phyloP scores from a whole-genome alignment of 1,284 basidiomycete genomes.

The Exobasidium cylindrosporum region DNA sequence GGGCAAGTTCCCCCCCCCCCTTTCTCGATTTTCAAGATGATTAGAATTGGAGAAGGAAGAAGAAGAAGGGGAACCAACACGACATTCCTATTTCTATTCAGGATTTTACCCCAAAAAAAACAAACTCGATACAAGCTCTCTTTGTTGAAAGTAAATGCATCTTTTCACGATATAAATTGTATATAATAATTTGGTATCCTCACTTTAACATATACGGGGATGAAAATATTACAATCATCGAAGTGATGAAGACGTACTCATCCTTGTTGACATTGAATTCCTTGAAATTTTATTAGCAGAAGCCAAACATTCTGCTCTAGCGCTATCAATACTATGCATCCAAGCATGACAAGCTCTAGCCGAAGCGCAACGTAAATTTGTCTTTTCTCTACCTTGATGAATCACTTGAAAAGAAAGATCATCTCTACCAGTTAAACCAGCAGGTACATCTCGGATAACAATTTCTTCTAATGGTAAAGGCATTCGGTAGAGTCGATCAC shows the following conservation, averaged over 20 bases:
- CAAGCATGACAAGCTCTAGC: slow-evolving; percentile 16
- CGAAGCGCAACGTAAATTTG: slow-evolving; percentile 11
- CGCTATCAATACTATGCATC: slow-evolving; percentile 22
- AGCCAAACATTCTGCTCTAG: slow-evolving; percentile 14
- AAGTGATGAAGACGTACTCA: not conserved
- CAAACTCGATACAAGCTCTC: too few species aligned
- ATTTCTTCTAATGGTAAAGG: slow-evolving; percentile 37
- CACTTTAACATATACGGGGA: too few species aligned
- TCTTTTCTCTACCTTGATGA: slow-evolving; percentile 17
- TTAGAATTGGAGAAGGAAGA: too few species aligned
- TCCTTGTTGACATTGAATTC: not conserved
- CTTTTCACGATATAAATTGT: too few species aligned
- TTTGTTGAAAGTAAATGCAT: too few species aligned
- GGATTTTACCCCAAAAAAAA: too few species aligned
- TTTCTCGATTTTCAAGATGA: too few species aligned
- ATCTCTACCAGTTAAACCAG: slow-evolving; percentile 16
- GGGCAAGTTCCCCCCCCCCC: too few species aligned
- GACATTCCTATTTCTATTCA: too few species aligned
- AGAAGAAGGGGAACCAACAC: too few species aligned
- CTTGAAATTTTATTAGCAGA: slow-evolving; percentile 3
- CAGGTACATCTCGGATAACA: slow-evolving; percentile 22
- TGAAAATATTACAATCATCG: not conserved
- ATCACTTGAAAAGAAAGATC: slow-evolving; percentile 22
- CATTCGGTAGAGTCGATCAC: slow-evolving; percentile 33
- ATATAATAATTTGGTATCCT: too few species aligned